A percentile compares a stretch with the other conserved stretches of the same genome.
Conservation (phyloP, 2,329 filamentous ascomycete species). For the Aspergillus costaricaensis region DNA sequence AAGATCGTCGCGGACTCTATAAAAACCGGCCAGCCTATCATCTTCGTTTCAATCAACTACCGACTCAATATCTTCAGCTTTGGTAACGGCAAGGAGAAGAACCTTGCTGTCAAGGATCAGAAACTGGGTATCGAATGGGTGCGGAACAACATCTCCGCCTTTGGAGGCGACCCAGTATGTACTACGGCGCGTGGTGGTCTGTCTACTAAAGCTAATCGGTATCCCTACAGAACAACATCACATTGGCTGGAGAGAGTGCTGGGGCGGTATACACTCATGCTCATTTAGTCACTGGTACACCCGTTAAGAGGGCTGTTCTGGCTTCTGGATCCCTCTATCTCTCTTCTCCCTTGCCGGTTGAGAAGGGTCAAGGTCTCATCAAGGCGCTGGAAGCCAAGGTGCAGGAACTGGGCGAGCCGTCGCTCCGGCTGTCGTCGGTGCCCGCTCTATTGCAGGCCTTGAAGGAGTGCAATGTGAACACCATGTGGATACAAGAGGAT, state of each 20-base stretch:
- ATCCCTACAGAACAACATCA: constrained; percentile 39
- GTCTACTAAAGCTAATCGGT: background rate
- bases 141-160: constrained; percentile 40
- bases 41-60: constrained; percentile 49
- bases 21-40: constrained; percentile 36
- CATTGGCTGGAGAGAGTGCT: constrained; percentile 50
- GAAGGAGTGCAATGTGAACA: constrained; percentile 40
- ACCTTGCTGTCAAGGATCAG: constrained; percentile 43
- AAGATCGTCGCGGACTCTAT: constrained; percentile 42
- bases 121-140: constrained; percentile 43
- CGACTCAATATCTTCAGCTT: constrained; percentile 51
- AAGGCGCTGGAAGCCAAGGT: constrained; percentile 32
- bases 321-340: constrained; percentile 48
- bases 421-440: constrained; percentile 34
- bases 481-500: constrained; percentile 48
- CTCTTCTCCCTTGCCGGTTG: constrained; percentile 45
- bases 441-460: constrained; percentile 38
- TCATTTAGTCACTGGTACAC: constrained; percentile 38
- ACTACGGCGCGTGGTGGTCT: background rate
- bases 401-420: constrained; percentile 27
- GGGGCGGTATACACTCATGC: constrained; percentile 51
- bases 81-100: constrained; percentile 44
- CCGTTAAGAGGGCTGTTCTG: constrained; percentile 39
- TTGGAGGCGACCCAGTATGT: constrained; percentile 44
- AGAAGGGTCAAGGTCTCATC: constrained; percentile 35